Conservation (phyloP, 2,329 filamentous ascomycete species). For the Pseudogymnoascus destructans region DNA sequence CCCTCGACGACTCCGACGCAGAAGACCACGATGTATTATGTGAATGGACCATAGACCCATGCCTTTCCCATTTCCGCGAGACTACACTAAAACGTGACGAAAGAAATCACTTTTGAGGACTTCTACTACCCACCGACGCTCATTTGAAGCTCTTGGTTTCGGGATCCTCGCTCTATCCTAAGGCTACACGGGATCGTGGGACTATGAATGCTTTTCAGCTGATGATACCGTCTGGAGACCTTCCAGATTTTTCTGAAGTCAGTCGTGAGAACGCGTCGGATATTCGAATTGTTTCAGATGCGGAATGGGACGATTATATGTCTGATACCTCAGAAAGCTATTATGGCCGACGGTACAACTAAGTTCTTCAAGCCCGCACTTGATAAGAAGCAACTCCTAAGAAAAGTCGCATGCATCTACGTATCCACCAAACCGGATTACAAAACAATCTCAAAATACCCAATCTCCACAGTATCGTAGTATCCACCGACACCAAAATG, state of each 20-base stretch:
- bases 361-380: conserved; percentile 14
- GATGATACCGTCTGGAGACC: conserved; percentile 13
- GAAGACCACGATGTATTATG: conserved; percentile 14
- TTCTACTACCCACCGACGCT: conserved; percentile 13
- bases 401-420: conserved; percentile 14
- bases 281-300: conserved; percentile 10
- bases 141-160: conserved; percentile 14
- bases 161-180: conserved; percentile 11
- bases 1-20: conserved; percentile 10
- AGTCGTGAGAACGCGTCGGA: conserved; percentile 11
- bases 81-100: conserved; percentile 11
- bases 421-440: conserved; percentile 11
- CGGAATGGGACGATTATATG: neutral
- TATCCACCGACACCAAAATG: conserved; percentile 13
- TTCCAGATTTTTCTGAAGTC: conserved; percentile 11
- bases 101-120: conserved; percentile 13
- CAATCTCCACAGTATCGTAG: conserved; percentile 12
- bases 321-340: conserved; percentile 13
- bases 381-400: conserved; percentile 13
- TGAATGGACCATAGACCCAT: conserved; percentile 14
- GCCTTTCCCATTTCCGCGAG: conserved; percentile 13
- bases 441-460: conserved; percentile 13
- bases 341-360: conserved; percentile 10
- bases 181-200: conserved; percentile 12
- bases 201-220: conserved; percentile 12